Percentiles rank a stretch among this genome's conserved stretches.
These are phyloP conservation scores for Fusarium illudens DNA, from an alignment of 2,329 filamentous ascomycete species.

Conservation along the genomic window DNA sequence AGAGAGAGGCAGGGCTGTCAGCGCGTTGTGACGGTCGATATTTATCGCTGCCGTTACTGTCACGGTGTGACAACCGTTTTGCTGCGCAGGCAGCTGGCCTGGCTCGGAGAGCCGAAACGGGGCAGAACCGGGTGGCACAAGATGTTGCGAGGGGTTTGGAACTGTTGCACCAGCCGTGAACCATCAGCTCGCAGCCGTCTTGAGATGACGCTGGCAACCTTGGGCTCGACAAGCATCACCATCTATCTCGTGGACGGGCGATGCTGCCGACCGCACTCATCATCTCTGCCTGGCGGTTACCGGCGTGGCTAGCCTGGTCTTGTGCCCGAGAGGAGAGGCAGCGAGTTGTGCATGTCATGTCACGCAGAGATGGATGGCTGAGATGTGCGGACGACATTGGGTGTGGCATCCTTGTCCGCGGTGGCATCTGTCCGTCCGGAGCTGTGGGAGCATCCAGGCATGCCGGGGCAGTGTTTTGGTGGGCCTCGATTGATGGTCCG, in stretches of 20 bases:
- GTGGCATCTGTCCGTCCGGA: slow-evolving; percentile 39
- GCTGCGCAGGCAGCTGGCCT: not conserved
- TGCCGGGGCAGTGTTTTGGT: slow-evolving; percentile 40
- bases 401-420: slow-evolving; percentile 31
- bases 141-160: slow-evolving; percentile 22
- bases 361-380: slow-evolving; percentile 37
- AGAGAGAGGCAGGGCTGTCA: slow-evolving; percentile 29
- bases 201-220: slow-evolving; percentile 37
- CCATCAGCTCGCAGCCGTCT: slow-evolving; percentile 18
- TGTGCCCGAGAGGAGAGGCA: slow-evolving; percentile 11
- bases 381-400: slow-evolving; percentile 28
- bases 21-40: slow-evolving; percentile 13
- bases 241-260: slow-evolving; percentile 12
- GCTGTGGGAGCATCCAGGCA: slow-evolving; percentile 36
- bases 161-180: slow-evolving; percentile 21
- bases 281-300: slow-evolving; percentile 29
- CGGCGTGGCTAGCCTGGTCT: slow-evolving; percentile 23
- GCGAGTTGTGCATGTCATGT: slow-evolving; percentile 40
- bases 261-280: slow-evolving; percentile 7
- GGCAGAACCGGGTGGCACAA: slow-evolving; percentile 4
- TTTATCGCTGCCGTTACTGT: slow-evolving; percentile 7
- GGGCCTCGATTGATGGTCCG: slow-evolving; percentile 29
- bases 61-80: slow-evolving; percentile 11
- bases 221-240: slow-evolving; percentile 9
- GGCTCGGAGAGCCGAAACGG: not conserved